Conservation (phyloP, 176 grass and related monocot genomes). For the Ensete ventricosum region DNA sequence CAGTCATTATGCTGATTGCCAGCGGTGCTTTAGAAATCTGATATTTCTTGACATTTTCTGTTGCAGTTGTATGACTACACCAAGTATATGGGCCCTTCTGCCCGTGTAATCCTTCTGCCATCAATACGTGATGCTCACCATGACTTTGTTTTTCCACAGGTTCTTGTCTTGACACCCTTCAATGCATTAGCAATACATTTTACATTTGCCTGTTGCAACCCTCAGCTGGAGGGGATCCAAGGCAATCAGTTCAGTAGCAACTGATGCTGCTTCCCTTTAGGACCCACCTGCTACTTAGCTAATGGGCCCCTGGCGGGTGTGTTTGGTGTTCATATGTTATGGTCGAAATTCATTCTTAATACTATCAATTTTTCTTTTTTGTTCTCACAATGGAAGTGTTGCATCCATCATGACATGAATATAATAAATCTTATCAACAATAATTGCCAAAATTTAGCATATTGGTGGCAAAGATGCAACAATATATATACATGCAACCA, state of each 20-base stretch:
- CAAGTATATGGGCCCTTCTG: constrained; percentile 55
- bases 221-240: not conserved
- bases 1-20: constrained; percentile 18
- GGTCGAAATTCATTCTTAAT: not conserved
- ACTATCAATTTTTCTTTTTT: not conserved
- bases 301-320: not conserved
- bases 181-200: not conserved
- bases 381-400: not conserved
- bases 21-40: constrained; percentile 7
- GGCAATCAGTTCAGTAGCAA: not conserved
- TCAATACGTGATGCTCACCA: constrained; percentile 91
- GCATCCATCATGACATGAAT: not conserved
- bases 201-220: not conserved
- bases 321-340: not conserved
- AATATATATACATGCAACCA: not conserved
- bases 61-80: constrained; percentile 72
- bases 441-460: not conserved
- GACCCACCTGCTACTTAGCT: not conserved
- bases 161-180: constrained; percentile 6
- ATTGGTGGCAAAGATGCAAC: not conserved
- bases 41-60: constrained; percentile 18
- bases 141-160: constrained; percentile 94
- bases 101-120: constrained; percentile 64
- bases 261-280: not conserved
- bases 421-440: not conserved